Evolutionary conservation across 257 asterid species (phyloP).

Genomic region (Nicotiana tabacum): DNA sequence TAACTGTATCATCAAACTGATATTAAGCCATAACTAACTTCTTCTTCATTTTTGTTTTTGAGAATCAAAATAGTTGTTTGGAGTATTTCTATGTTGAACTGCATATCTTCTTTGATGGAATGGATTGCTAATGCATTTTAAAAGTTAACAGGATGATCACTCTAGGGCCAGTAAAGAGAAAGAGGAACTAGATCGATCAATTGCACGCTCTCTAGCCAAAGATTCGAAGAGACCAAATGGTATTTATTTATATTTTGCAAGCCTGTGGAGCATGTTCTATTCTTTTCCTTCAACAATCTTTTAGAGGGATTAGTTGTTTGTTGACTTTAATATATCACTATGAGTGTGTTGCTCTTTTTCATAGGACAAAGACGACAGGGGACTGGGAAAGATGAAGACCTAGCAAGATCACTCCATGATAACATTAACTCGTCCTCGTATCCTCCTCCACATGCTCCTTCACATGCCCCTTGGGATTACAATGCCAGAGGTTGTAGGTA

Average conservation of each 20-base stretch:
- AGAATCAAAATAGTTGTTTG: too few relatives aligned
- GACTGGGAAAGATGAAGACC: conserved; percentile 45
- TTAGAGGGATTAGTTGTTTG: neutral
- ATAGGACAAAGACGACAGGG: conserved; percentile 52
- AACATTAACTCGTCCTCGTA: conserved; percentile 39
- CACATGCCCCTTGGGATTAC: conserved; percentile 43
- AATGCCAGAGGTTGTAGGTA: conserved; percentile 59
- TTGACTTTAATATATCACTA: neutral
- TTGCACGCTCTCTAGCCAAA: conserved; percentile 71
- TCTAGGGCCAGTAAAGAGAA: conserved; percentile 54
- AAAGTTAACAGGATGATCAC: conserved; percentile 54
- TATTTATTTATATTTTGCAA: conserved; percentile 5
- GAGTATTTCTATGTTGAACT: neutral
- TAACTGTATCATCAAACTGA: neutral
- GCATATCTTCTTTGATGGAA: neutral
- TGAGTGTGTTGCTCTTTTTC: neutral
- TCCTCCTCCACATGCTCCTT: conserved; percentile 13
- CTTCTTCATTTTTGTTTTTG: too few relatives aligned
- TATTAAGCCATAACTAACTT: neutral
- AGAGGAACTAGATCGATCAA: conserved; percentile 82
- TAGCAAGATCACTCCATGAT: conserved; percentile 45
- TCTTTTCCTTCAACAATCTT: neutral
- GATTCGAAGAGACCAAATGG: conserved; percentile 68
- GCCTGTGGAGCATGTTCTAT: neutral
- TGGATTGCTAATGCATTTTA: neutral